Evolutionary conservation across 108 stramenopile species (phyloP).

Genomic region (Pelagomonas calceolata): DNA sequence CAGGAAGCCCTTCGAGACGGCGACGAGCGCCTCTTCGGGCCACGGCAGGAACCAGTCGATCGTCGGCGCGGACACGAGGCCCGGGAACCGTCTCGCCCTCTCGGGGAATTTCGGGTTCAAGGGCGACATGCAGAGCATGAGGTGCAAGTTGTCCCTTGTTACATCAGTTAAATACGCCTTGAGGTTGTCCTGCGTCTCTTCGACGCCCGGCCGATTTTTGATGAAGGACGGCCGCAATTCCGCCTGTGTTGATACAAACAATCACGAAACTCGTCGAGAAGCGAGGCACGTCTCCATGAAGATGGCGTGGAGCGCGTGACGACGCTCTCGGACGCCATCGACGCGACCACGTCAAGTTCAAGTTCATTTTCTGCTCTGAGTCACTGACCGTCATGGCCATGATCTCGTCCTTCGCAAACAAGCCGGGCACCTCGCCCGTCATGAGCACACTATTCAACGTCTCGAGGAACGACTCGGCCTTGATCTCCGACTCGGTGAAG

Average conservation of each 20-base stretch:
- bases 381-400: slow-evolving; percentile 80
- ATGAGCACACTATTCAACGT: slow-evolving; percentile 69
- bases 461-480: slow-evolving; percentile 79
- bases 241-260: no score
- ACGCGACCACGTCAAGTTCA: no score
- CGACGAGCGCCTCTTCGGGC: slow-evolving; percentile 78
- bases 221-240: slow-evolving; percentile 48
- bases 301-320: slow-evolving; percentile 25
- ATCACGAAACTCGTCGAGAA: no score
- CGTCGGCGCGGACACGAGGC: slow-evolving; percentile 65
- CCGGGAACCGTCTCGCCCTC: slow-evolving; percentile 76
- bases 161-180: slow-evolving; percentile 74
- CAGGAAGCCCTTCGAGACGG: slow-evolving; percentile 63
- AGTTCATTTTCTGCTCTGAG: no score
- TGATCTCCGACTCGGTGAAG: slow-evolving; percentile 84
- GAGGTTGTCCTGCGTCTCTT: slow-evolving; percentile 68
- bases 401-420: slow-evolving; percentile 87
- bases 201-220: slow-evolving; percentile 61
- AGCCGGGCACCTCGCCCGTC: slow-evolving; percentile 75
- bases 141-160: slow-evolving; percentile 71
- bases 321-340: no score
- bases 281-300: slow-evolving; percentile 16
- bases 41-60: slow-evolving; percentile 84
- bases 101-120: slow-evolving; percentile 72
- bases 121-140: slow-evolving; percentile 86